These are phyloP conservation scores for Stephanocyclus meneghinianus DNA, from an alignment of 352 stramenopile genomes.

Conservation along the genomic window DNA sequence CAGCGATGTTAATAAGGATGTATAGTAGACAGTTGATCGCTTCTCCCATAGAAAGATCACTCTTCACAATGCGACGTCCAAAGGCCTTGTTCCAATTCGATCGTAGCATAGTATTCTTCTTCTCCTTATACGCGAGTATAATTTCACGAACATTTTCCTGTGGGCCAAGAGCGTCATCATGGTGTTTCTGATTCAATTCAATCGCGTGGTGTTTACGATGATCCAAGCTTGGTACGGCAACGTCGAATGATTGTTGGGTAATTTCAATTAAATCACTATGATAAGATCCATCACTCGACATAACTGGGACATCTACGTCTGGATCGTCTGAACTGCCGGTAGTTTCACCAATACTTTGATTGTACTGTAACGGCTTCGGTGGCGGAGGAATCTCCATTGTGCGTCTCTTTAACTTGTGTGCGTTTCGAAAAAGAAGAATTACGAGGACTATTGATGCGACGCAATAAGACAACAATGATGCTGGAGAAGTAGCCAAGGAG, in stretches of 20 bases:
- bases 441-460: conserved; percentile 10
- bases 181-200: conserved; percentile 13
- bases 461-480: conserved; percentile 20
- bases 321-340: neutral
- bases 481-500: conserved; percentile 18
- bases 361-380: neutral
- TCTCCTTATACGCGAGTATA: conserved; percentile 32
- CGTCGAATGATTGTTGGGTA: neutral
- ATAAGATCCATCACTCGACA: neutral
- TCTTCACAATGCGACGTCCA: conserved; percentile 19
- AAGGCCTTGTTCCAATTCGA: conserved; percentile 20
- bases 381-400: conserved; percentile 26
- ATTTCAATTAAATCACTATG: conserved; percentile 3
- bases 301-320: neutral
- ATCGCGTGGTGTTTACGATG: conserved; percentile 11
- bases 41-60: conserved; percentile 25
- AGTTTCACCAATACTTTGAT: neutral
- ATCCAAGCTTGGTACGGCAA: conserved; percentile 16
- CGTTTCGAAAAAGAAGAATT: conserved; percentile 10
- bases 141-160: conserved; percentile 14
- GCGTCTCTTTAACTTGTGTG: neutral
- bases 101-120: conserved; percentile 15
- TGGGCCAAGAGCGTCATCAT: conserved; percentile 16
- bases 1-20: conserved; percentile 21
- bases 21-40: conserved; percentile 34